Base-by-base conservation (phyloP, 805 yeast species). In the Yarrowia sp. region DNA sequence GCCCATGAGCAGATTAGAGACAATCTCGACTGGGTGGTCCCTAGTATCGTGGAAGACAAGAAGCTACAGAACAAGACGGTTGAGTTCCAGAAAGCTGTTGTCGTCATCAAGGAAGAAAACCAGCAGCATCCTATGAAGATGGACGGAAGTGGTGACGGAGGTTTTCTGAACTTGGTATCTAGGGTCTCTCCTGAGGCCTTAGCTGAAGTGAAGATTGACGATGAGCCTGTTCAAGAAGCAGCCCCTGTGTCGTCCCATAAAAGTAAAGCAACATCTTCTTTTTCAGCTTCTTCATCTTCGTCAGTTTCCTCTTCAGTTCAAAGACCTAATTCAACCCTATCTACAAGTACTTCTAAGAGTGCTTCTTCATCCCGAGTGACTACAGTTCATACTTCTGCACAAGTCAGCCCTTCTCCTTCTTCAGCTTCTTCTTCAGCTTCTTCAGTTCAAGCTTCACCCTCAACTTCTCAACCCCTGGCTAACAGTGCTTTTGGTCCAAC, bases 11-110 rank as follows among this genome's bases (percentile, higher is more conserved):
- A 36, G 9, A 16, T 52, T 7, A 43, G 58, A 36, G 7, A 36
- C 19, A 8, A 52, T 5, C 43, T 52, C 11, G 43, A 52, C 11
- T 52, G 58, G 58, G 58, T 52, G 5, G 58, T 52, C 2, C 58
- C 58, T 11, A 11, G 16, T 7, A 40, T 52, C 5, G 5, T 52
- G 43, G 43, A 52, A 10, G 58, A 52, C 8, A 10, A 36, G 8
- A 16, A 19, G 7, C 58, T 52, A 14, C 43, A 52, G 43, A 12
- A 52, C 16, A n/a, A n/a, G 12, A 52, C 58, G 2, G n/a, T 10
- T 0, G 43, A 36, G 32, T 35, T 52, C n/a, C 41, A 52, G 15
- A 22, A 38, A 32, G 19, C 26, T 3, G 16, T 52, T 8, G 32
- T 16, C 4, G 58, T 52, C 4, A n/a, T 38, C 9, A 15, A 5